These are phyloP conservation scores for Calonectria crousiana DNA, from an alignment of 2,329 filamentous ascomycete genomes.

Conservation along the genomic window DNA sequence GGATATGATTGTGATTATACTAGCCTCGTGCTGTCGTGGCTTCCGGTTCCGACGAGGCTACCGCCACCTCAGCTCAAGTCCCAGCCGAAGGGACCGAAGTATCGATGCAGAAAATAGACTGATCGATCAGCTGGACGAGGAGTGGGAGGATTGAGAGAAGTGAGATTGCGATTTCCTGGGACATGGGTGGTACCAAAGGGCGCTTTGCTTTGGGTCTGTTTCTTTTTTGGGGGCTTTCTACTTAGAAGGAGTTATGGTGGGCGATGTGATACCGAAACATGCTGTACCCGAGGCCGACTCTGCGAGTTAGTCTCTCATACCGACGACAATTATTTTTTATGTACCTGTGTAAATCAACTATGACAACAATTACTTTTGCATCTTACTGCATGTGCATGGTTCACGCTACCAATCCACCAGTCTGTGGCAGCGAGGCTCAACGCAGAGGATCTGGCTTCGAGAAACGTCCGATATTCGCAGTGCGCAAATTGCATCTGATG, in stretches of 20 bases:
- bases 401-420: neutral
- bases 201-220: constrained; percentile 20
- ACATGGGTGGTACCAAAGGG: neutral
- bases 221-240: constrained; percentile 27
- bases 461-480: neutral
- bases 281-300: constrained; percentile 25
- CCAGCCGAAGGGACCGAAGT: constrained; percentile 61
- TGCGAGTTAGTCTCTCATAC: constrained; percentile 22
- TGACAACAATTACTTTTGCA: neutral
- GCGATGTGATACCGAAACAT: constrained; percentile 30
- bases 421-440: neutral
- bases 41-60: constrained; percentile 77
- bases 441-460: neutral
- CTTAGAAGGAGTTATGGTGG: constrained; percentile 40
- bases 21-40: constrained; percentile 76
- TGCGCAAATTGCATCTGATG: neutral
- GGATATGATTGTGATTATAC: constrained; percentile 76
- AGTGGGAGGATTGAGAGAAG: constrained; percentile 82
- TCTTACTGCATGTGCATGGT: neutral
- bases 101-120: constrained; percentile 90
- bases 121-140: constrained; percentile 96
- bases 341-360: neutral
- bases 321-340: constrained; percentile 29
- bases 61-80: constrained; percentile 69
- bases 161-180: constrained; percentile 5